Base-by-base conservation (phyloP, 2,329 filamentous ascomycete genomes). In the Meredithiella fracta region DNA sequence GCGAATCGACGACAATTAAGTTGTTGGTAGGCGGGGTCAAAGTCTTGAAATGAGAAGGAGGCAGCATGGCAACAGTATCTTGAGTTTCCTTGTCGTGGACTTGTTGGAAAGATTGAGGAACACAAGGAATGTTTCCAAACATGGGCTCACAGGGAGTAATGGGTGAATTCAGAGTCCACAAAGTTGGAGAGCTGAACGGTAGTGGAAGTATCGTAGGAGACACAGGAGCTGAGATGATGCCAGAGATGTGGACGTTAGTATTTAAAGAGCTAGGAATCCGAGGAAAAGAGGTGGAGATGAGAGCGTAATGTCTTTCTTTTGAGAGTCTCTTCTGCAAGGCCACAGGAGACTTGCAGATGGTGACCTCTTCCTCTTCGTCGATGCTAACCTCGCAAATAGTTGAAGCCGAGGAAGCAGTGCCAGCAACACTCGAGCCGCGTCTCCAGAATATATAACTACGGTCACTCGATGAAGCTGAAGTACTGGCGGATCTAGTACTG, bases 1-100 rank as follows among this genome's bases (percentile, higher is more conserved):
- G 56, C 9, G 56, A 52, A 29, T 58, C 56, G 17, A 58, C 51
- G 29, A 58, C 47, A 44, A 58, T 54, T 3, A 52, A 51, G 44
- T 44, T 15, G 51, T 54, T 51, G 3, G 52, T 44, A 25, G 52
- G 38, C n/a, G 55, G 26, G 17, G 38, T 29, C 9, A 58, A 47
- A 1, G 51, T 38, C n/a, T 50, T 26, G 37, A 51, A 54, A 4
- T 42, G 8, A 11, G 56, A 49, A 54, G 56, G 26, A 15, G 56
- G 37, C 4, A 37, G 52, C 53, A 55, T 55, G 14, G 44, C 47
- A 7, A 29, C 31, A 17, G 37, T 53, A 9, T 49, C 44, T 23
- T 49, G 5, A 49, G 7, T 22, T 26, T 49, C 5, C 17, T 49
- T 49, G 2, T 37, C 23, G 53, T 44, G 47, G 5, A 34, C 34